Evolutionary conservation across 768 basidiomycete species (phyloP), one percentile per base, ranked within the genome.

Genomic region (Tephrocybe sp.): DNA sequence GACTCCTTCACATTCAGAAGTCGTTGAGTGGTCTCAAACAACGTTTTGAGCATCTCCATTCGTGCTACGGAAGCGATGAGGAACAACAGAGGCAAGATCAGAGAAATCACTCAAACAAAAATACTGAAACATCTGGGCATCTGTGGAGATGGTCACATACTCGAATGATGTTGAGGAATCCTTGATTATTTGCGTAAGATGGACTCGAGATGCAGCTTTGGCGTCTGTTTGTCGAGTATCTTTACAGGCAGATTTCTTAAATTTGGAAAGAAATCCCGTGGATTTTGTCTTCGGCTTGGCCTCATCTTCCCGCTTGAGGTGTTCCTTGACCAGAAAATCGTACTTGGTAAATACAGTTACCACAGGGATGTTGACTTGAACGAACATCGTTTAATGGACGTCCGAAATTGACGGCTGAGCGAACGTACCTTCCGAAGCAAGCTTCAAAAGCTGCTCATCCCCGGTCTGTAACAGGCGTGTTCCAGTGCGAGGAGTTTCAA

Each of bases 321-420:
- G 31, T 45, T 52, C 51, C 12, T 12, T 51, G 16, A 59, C 40
- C 10, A 68, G 61, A 13, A 53, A 43, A 50, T 69, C 67, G 41
- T 65, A 68, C 49, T 69, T 67, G 14, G 67, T 68, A 53, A 68
- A 68, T 10, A 69, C 61, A 23, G 58, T 60, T 36, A 69, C 60
- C 45, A 68, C 44, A 11, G 68, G 66, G 38, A 66, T 34, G 5
- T 51, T 33, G 16, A 51, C 60, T 64, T 68, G 60, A n/a, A n/a
- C n/a, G n/a, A n/a, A n/a, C n/a, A n/a, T n/a, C n/a, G n/a, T n/a
- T n/a, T n/a, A n/a, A n/a, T n/a, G n/a, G n/a, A n/a, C n/a, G n/a
- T n/a, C n/a, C n/a, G n/a, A n/a, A n/a, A n/a, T n/a, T n/a, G n/a
- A n/a, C n/a, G n/a, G n/a, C n/a, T n/a, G n/a, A n/a, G n/a, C n/a